phyloP scores from a whole-genome alignment of 768 basidiomycete species.

The Agrocybe chaxingu region DNA sequence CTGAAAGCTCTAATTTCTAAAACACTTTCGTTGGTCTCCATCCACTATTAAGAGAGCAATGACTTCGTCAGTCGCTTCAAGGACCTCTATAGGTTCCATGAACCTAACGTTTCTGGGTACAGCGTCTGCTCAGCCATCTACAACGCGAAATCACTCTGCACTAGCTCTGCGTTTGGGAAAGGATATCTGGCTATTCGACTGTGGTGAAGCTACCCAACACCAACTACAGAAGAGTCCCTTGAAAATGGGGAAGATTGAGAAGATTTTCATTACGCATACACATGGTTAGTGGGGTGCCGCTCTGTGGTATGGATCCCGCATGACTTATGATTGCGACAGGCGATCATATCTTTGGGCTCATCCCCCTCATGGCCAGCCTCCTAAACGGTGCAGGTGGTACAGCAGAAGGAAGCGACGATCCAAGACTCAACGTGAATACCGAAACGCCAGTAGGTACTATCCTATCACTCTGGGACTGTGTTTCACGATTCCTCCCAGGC shows the following conservation, averaged over 20 bases:
- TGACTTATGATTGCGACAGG: constrained; percentile 37
- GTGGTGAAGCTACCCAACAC: constrained; percentile 81
- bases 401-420: constrained; percentile 56
- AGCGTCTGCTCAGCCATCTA: constrained; percentile 77
- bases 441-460: constrained; percentile 29
- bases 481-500: constrained; percentile 35
- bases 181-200: constrained; percentile 84
- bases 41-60: background rate
- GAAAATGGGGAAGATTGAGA: constrained; percentile 77
- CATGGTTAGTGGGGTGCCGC: constrained; percentile 54
- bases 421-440: constrained; percentile 40
- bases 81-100: constrained; percentile 27
- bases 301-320: background rate
- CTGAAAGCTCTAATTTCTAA: background rate
- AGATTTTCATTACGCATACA: constrained; percentile 87
- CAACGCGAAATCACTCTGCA: constrained; percentile 75
- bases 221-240: constrained; percentile 68
- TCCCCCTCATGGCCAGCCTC: constrained; percentile 64
- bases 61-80: constrained; percentile 6
- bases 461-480: background rate
- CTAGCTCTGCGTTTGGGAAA: constrained; percentile 62
- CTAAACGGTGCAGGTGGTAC: constrained; percentile 75
- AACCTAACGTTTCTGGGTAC: constrained; percentile 78
- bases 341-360: constrained; percentile 77
- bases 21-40: background rate